A percentile compares a stretch with the other conserved stretches of the same genome.
These are phyloP conservation scores for Leonotis leonurus DNA, from an alignment of 257 asterid genomes.

Conservation along the genomic window DNA sequence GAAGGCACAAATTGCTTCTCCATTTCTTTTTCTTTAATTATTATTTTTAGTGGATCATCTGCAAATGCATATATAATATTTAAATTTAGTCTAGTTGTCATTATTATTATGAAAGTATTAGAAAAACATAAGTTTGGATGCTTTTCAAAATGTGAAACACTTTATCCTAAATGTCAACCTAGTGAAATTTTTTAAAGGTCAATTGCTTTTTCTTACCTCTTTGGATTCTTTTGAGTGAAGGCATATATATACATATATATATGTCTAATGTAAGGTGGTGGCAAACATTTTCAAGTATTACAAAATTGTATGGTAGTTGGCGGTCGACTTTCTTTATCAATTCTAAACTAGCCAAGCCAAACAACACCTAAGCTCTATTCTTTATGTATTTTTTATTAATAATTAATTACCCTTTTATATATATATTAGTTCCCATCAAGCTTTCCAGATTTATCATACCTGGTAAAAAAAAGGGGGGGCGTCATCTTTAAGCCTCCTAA, in stretches of 20 bases:
- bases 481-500: constrained; percentile 27
- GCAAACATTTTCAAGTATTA: constrained; percentile 43
- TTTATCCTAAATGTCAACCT: constrained; percentile 53
- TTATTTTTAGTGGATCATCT: background rate
- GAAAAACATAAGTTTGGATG: constrained; percentile 45
- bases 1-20: constrained; percentile 23
- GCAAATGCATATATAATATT: background rate
- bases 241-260: background rate
- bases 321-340: constrained; percentile 17
- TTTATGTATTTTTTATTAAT: background rate
- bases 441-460: constrained; percentile 4
- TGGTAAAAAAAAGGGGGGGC: constrained; percentile 18
- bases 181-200: constrained; percentile 35
- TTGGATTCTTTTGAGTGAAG: constrained; percentile 48
- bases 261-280: constrained; percentile 22
- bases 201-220: constrained; percentile 31
- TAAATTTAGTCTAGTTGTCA: background rate
- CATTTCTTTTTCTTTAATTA: background rate
- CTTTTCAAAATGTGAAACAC: constrained; percentile 30
- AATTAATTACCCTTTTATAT: constrained; percentile 3
- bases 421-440: constrained; percentile 28
- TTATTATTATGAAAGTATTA: too few species aligned
- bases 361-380: background rate
- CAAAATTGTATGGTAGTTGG: constrained; percentile 39
- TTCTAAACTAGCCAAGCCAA: constrained; percentile 5